These are phyloP conservation scores for Botrytis byssoidea DNA, from an alignment of 2,329 filamentous ascomycete genomes.

Conservation along the genomic window DNA sequence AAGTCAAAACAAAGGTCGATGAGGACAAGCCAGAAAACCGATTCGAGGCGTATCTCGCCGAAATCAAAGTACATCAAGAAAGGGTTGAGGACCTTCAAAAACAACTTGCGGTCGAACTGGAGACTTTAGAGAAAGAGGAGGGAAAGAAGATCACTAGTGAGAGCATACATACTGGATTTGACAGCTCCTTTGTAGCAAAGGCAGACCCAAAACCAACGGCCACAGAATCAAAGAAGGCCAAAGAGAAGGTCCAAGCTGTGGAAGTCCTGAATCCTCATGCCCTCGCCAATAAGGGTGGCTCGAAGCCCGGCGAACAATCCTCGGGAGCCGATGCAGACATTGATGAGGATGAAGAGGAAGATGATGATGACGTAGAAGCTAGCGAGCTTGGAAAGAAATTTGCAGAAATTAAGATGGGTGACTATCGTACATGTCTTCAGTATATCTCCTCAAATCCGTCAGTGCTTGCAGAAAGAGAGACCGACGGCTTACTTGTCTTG, in stretches of 20 bases:
- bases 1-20: conserved; percentile 75
- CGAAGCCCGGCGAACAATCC: conserved; percentile 45
- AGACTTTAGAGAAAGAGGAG: conserved; percentile 81
- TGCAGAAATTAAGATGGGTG: conserved; percentile 70
- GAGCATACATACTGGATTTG: conserved; percentile 82
- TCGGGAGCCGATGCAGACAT: conserved; percentile 63
- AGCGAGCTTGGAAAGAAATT: conserved; percentile 79
- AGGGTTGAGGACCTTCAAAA: conserved; percentile 79
- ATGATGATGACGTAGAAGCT: conserved; percentile 73
- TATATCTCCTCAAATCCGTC: conserved; percentile 78
- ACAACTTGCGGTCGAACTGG: conserved; percentile 71
- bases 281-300: conserved; percentile 43
- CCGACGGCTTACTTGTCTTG: conserved; percentile 84
- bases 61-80: conserved; percentile 70
- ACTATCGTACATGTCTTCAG: conserved; percentile 70
- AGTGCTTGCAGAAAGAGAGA: conserved; percentile 80
- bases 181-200: conserved; percentile 79
- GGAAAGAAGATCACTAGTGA: conserved; percentile 92
- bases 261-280: conserved; percentile 74
- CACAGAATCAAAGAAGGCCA: conserved; percentile 32
- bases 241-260: conserved; percentile 52
- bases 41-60: conserved; percentile 73
- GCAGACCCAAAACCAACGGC: conserved; percentile 39
- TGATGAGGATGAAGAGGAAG: conserved; percentile 59
- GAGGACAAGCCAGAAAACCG: conserved; percentile 67